Percentiles rank a stretch among this genome's conserved stretches.
phyloP scores from a whole-genome alignment of 352 stramenopile species.

The Globisporangium alternatum region DNA sequence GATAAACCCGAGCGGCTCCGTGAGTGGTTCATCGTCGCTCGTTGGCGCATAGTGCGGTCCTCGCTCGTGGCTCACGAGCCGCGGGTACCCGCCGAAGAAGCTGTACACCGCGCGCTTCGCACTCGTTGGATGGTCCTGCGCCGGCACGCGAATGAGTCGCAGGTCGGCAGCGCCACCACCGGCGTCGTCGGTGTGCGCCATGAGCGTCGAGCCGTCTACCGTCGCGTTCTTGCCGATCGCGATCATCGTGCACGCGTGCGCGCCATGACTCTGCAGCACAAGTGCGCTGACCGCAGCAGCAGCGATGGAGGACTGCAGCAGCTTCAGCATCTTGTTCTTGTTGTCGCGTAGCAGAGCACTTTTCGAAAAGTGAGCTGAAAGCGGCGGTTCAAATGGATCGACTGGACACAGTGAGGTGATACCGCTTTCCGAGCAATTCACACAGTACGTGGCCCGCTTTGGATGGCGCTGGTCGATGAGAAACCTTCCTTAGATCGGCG shows the following conservation, averaged over 20 bases:
- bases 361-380: not conserved
- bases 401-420: no score
- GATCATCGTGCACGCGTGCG: constrained; percentile 87
- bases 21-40: constrained; percentile 28
- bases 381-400: no score
- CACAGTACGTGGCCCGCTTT: no score
- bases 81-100: constrained; percentile 69
- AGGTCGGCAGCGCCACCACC: constrained; percentile 81
- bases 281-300: not conserved
- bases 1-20: constrained; percentile 76
- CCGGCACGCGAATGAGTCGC: constrained; percentile 89
- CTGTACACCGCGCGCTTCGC: constrained; percentile 62
- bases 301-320: not conserved
- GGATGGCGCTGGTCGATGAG: no score
- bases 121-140: constrained; percentile 47
- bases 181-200: constrained; percentile 88
- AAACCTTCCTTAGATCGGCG: no score
- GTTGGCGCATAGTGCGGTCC: constrained; percentile 61
- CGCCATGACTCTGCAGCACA: not conserved
- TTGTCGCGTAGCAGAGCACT: not conserved
- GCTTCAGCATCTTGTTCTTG: not conserved
- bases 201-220: constrained; percentile 79
- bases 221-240: constrained; percentile 74
- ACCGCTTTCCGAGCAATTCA: no score
- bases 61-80: constrained; percentile 66